A percentile compares a stretch with the other conserved stretches of the same genome.
These are phyloP conservation scores for Ampelomyces quisqualis DNA, from an alignment of 2,329 filamentous ascomycete genomes.

Conservation along the genomic window DNA sequence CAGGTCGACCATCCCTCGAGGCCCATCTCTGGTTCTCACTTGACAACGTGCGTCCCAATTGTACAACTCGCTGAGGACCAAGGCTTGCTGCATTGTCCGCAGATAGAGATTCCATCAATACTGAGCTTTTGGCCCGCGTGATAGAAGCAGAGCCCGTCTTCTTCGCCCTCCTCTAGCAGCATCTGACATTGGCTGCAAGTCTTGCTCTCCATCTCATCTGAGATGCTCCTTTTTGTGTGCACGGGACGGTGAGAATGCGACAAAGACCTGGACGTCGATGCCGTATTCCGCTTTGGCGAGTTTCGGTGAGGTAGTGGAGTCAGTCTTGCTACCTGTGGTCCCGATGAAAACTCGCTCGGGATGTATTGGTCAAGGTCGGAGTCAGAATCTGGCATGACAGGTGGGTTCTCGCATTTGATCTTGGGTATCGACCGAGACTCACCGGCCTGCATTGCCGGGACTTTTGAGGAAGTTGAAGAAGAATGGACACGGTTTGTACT, in stretches of 20 bases:
- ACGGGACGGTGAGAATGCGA: neutral
- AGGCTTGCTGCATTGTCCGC: constrained; percentile 14
- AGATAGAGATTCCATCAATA: constrained; percentile 2
- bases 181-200: constrained; percentile 19
- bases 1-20: no score
- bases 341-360: constrained; percentile 8
- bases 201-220: neutral
- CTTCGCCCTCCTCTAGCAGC: constrained; percentile 5
- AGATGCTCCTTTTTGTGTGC: neutral
- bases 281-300: neutral
- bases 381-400: constrained; percentile 5
- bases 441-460: neutral
- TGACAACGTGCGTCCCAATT: neutral
- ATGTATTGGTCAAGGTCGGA: constrained; percentile 14
- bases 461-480: neutral
- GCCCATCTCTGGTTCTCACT: neutral
- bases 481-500: neutral
- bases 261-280: neutral
- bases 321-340: neutral
- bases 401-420: constrained; percentile 11
- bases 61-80: constrained; percentile 13
- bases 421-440: constrained; percentile 7
- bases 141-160: constrained; percentile 14
- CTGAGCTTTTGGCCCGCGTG: constrained; percentile 14
- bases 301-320: constrained; percentile 1